A percentile compares a stretch with the other conserved stretches of the same genome.
phyloP scores from a whole-genome alignment of 805 yeast genomes.

The Tetrapisispora nanseiensis region DNA sequence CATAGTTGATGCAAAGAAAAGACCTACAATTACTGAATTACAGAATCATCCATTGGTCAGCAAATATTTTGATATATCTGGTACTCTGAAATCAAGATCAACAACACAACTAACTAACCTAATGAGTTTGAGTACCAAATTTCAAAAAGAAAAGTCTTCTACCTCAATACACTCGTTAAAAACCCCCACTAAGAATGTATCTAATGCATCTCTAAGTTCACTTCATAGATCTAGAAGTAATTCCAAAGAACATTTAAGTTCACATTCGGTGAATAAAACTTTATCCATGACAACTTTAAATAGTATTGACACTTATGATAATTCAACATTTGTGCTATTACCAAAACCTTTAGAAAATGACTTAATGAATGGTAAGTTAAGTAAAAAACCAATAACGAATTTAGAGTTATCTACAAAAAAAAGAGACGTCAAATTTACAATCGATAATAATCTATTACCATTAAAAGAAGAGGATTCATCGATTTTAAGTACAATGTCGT shows the following conservation, averaged over 20 bases:
- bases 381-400: constrained; percentile 24
- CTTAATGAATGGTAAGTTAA: constrained; percentile 28
- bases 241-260: not conserved
- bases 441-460: constrained; percentile 2
- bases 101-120: not conserved
- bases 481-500: not conserved
- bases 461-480: constrained; percentile 5
- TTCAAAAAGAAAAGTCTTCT: not conserved
- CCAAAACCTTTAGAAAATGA: constrained; percentile 23
- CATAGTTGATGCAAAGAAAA: constrained; percentile 32
- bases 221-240: not conserved
- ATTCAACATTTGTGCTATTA: constrained; percentile 25
- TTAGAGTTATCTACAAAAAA: constrained; percentile 6
- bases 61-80: constrained; percentile 8
- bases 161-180: constrained; percentile 11
- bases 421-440: constrained; percentile 8
- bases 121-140: not conserved
- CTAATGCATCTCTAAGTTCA: not conserved
- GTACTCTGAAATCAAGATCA: not conserved
- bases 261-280: constrained; percentile 20
- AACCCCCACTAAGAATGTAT: constrained; percentile 17
- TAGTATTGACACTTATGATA: not conserved
- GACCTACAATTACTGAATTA: constrained; percentile 39
- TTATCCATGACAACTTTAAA: constrained; percentile 15
- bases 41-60: constrained; percentile 34